phyloP scores from a whole-genome alignment of 2,329 filamentous ascomycete genomes.

The Neocatenulostroma microsporum region DNA sequence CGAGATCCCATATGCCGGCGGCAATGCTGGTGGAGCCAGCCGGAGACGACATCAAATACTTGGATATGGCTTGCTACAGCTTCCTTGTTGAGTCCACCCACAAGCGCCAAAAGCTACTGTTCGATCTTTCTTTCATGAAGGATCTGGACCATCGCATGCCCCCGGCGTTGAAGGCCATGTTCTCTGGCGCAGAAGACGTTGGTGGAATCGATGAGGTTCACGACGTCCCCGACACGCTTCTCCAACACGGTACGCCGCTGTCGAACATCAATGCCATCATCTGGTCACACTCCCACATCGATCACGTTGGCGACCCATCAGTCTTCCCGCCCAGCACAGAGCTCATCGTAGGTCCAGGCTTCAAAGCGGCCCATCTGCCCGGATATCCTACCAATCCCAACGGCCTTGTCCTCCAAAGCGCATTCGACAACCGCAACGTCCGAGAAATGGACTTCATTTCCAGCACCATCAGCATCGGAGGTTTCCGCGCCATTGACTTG shows the following conservation, averaged over 20 bases:
- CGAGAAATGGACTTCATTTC: background rate
- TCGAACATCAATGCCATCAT: too few relatives aligned
- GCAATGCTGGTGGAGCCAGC: background rate
- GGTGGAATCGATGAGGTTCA: too few relatives aligned
- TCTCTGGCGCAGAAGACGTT: too few relatives aligned
- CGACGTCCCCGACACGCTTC: too few relatives aligned
- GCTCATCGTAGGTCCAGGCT: too few relatives aligned
- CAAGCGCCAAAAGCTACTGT: background rate
- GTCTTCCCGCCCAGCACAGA: too few relatives aligned
- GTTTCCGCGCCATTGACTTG: conserved; percentile 40
- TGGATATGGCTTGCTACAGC: background rate
- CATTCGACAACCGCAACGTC: background rate
- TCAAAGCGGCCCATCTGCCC: too few relatives aligned
- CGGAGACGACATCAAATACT: background rate
- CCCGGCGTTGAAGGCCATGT: too few relatives aligned
- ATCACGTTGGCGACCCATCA: too few relatives aligned
- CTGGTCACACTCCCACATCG: too few relatives aligned
- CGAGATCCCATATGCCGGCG: background rate
- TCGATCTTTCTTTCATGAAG: too few relatives aligned
- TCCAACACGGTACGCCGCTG: too few relatives aligned
- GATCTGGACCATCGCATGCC: background rate
- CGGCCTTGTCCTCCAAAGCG: background rate
- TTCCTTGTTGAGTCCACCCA: background rate
- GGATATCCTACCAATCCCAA: background rate
- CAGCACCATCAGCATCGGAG: background rate